Evolutionary conservation across 2,329 filamentous ascomycete species (phyloP).

Genomic region (Metarhizium robertsii): DNA sequence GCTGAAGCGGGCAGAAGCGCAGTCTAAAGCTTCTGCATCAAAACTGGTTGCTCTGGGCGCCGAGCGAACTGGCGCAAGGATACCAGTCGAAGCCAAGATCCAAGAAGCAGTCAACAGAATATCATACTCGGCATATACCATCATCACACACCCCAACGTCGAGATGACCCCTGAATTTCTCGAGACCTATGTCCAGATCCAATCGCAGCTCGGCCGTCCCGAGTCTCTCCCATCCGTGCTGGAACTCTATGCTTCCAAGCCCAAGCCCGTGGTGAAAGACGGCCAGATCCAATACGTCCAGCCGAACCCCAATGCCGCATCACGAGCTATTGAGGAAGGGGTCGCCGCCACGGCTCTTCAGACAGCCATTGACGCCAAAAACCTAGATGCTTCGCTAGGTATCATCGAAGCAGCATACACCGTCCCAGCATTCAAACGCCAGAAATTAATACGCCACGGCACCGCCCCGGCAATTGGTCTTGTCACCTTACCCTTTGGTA

Average conservation of each 20-base stretch:
- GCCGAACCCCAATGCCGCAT: conserved; percentile 58
- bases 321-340: conserved; percentile 61
- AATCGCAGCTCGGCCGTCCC: conserved; percentile 62
- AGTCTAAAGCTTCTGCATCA: conserved; percentile 39
- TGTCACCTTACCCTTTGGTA: conserved; percentile 53
- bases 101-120: conserved; percentile 40
- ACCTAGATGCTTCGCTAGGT: conserved; percentile 68
- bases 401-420: conserved; percentile 64
- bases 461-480: conserved; percentile 49
- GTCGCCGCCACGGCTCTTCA: conserved; percentile 67
- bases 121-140: conserved; percentile 53
- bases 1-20: conserved; percentile 26
- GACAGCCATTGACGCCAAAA: conserved; percentile 68
- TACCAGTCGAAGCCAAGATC: conserved; percentile 25
- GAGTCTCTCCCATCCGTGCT: conserved; percentile 74
- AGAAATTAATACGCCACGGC: conserved; percentile 57
- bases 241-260: conserved; percentile 75
- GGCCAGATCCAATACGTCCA: conserved; percentile 49
- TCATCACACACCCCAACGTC: conserved; percentile 66
- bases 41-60: conserved; percentile 39
- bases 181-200: conserved; percentile 64
- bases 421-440: conserved; percentile 54
- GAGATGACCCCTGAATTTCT: conserved; percentile 71
- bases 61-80: conserved; percentile 21
- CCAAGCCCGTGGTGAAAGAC: conserved; percentile 52